phyloP scores from a whole-genome alignment of 2,329 filamentous ascomycete species.

The Monosporascus sp. region DNA sequence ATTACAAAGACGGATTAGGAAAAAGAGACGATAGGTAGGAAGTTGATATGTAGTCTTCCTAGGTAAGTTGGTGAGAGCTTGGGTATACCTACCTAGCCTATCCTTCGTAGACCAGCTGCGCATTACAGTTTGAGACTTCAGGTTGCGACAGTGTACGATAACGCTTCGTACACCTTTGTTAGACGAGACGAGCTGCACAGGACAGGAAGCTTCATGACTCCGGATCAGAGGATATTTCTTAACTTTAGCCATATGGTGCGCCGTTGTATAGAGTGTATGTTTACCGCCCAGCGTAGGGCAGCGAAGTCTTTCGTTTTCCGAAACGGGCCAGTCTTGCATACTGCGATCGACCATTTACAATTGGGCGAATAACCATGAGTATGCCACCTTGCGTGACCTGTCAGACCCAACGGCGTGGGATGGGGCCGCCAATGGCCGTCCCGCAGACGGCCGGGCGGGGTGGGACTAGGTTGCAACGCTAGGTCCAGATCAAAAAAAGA shows the following conservation, averaged over 20 bases:
- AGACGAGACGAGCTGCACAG: no score
- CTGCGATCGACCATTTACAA: background rate
- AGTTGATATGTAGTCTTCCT: background rate
- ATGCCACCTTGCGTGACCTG: slow-evolving; percentile 12
- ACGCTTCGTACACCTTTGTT: no score
- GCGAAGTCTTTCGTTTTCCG: background rate
- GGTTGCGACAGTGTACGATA: no score
- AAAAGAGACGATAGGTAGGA: background rate
- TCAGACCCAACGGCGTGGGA: slow-evolving; percentile 19
- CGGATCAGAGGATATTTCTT: no score
- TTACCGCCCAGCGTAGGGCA: background rate
- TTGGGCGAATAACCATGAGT: background rate
- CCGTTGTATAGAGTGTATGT: background rate
- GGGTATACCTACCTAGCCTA: no score
- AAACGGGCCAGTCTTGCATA: background rate
- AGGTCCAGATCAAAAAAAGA: slow-evolving; percentile 13
- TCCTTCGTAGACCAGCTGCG: no score
- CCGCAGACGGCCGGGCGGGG: background rate
- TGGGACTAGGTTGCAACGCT: background rate
- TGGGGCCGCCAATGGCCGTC: slow-evolving; percentile 10
- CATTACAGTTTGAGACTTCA: no score
- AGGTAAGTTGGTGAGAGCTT: no score
- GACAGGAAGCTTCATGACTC: no score
- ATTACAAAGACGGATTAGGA: background rate
- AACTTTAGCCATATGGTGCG: no score